Evolutionary conservation across 2,329 filamentous ascomycete genomes (phyloP).

Genomic region (Trichophyton equinum): DNA sequence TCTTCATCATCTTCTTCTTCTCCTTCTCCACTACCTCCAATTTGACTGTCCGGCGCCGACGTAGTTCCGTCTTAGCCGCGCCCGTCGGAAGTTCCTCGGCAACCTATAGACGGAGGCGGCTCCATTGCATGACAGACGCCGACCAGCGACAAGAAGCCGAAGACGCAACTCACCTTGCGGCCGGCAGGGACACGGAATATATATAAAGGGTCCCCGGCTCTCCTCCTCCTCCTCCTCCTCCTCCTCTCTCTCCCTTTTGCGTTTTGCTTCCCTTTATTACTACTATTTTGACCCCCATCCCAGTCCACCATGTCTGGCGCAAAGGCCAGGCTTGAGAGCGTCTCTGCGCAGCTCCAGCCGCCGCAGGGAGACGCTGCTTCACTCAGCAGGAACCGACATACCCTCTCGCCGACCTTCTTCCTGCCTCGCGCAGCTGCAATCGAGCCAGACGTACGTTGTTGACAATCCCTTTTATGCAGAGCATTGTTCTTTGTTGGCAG

Average conservation of each 20-base stretch:
- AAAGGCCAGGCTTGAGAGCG: constrained; percentile 19
- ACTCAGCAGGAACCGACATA: constrained; percentile 30
- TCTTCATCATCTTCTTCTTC: too few species aligned
- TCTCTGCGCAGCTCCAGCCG: constrained; percentile 21
- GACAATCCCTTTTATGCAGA: neutral
- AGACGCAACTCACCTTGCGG: neutral
- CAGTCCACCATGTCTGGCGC: constrained; percentile 18
- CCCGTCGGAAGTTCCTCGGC: neutral
- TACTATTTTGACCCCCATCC: neutral
- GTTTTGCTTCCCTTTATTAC: too few species aligned
- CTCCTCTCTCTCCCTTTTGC: neutral
- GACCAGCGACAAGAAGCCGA: neutral
- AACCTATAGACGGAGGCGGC: neutral
- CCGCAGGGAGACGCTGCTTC: constrained; percentile 17
- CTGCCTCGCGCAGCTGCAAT: constrained; percentile 74
- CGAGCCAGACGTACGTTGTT: constrained; percentile 56
- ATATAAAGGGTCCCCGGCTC: neutral
- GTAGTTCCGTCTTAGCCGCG: neutral
- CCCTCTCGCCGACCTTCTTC: constrained; percentile 77
- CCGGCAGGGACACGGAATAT: neutral
- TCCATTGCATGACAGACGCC: neutral
- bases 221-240: too few species aligned
- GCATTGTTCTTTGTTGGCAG: too few species aligned
- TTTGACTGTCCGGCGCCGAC: too few species aligned
- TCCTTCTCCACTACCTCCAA: too few species aligned